Conservation (phyloP, 371 early-diverging fungal genomes). For the Haplosporangium sp. region DNA sequence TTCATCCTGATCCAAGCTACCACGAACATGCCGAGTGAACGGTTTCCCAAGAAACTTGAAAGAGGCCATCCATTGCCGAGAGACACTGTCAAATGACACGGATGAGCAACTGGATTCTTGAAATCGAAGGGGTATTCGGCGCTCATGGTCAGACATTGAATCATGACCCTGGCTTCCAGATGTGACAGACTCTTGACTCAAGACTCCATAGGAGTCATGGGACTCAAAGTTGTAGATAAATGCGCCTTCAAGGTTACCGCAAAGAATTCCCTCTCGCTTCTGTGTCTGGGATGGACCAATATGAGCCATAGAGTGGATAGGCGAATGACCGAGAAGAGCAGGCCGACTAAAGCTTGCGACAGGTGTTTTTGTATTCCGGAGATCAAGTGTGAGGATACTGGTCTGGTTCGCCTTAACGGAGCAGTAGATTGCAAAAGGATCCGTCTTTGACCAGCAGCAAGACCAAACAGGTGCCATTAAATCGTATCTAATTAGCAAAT, state of each 20-base stretch:
- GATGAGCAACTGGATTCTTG: conserved; percentile 26
- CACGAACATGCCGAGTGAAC: conserved; percentile 28
- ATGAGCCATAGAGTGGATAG: conserved; percentile 42
- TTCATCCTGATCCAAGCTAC: conserved; percentile 14
- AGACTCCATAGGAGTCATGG: neutral
- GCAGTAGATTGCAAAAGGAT: conserved; percentile 33
- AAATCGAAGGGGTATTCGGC: conserved; percentile 6
- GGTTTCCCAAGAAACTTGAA: conserved; percentile 19
- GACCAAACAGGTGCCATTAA: conserved; percentile 36
- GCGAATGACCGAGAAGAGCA: conserved; percentile 32
- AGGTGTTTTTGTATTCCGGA: conserved; percentile 22
- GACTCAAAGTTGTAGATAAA: conserved; percentile 32
- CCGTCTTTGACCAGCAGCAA: conserved; percentile 47
- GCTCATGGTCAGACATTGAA: neutral
- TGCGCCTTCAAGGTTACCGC: conserved; percentile 36
- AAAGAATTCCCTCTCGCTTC: conserved; percentile 32
- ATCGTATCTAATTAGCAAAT: conserved; percentile 20
- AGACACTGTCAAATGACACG: conserved; percentile 28
- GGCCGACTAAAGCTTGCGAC: conserved; percentile 20
- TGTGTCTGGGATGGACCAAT: conserved; percentile 15
- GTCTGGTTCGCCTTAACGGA: conserved; percentile 29
- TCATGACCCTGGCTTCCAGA: conserved; percentile 13
- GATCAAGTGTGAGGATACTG: conserved; percentile 26
- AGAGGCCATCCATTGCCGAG: conserved; percentile 45
- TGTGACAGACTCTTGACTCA: conserved; percentile 15